phyloP scores from a whole-genome alignment of 208 protist genomes.

The Trypanosoma mega region DNA sequence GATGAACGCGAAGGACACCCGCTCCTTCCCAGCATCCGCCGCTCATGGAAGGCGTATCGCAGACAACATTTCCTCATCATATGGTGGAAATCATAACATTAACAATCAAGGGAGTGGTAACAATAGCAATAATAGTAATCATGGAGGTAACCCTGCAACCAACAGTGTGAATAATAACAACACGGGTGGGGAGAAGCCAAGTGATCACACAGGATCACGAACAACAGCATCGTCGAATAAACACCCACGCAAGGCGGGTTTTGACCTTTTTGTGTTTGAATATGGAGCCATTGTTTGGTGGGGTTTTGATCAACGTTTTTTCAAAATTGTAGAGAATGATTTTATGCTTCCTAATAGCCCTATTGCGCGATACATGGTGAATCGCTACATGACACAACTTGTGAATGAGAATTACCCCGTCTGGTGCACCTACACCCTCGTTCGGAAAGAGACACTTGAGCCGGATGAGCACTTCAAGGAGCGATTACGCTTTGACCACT shows the following conservation, averaged over 20 bases:
- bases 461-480: conserved; percentile 69
- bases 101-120: background rate
- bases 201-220: conserved; percentile 5
- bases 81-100: conserved; percentile 1
- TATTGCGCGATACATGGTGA: conserved; percentile 53
- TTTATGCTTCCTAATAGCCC: conserved; percentile 73
- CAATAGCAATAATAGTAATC: background rate
- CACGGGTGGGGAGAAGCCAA: conserved; percentile 19
- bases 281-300: conserved; percentile 83
- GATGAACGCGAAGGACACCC: conserved; percentile 22
- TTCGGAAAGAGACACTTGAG: conserved; percentile 49
- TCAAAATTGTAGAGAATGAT: conserved; percentile 80
- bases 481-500: conserved; percentile 66
- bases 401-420: conserved; percentile 80
- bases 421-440: conserved; percentile 76
- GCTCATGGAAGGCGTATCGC: background rate
- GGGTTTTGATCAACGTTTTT: conserved; percentile 74
- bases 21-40: background rate
- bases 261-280: conserved; percentile 80
- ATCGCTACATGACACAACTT: conserved; percentile 63
- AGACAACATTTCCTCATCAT: background rate
- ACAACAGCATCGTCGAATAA: conserved; percentile 5
- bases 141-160: conserved; percentile 1
- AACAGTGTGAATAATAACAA: conserved; percentile 7
- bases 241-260: conserved; percentile 29